Conservation (phyloP, 1,284 basidiomycete genomes). For the Malassezia restricta region DNA sequence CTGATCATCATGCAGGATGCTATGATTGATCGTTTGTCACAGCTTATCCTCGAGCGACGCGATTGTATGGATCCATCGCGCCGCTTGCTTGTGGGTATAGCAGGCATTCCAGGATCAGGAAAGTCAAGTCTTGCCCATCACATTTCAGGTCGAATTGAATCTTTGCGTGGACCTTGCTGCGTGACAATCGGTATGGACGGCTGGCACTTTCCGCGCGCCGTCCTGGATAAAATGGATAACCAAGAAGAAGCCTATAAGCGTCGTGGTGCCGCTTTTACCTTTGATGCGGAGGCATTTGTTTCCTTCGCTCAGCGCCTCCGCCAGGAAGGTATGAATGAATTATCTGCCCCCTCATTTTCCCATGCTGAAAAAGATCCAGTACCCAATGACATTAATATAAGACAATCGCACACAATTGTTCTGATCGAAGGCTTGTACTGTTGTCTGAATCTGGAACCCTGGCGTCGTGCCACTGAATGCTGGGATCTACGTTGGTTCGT, state of each 20-base stretch:
- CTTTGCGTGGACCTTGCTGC: background rate
- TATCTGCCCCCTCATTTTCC: conserved; percentile 55
- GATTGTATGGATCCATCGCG: background rate
- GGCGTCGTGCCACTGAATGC: conserved; percentile 57
- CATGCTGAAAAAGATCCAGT: conserved; percentile 54
- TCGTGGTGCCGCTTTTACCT: conserved; percentile 41
- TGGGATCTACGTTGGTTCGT: conserved; percentile 73
- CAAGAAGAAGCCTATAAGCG: conserved; percentile 41
- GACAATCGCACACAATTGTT: conserved; percentile 59
- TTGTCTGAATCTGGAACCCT: conserved; percentile 60
- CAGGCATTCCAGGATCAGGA: conserved; percentile 69
- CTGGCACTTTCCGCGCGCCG: conserved; percentile 58
- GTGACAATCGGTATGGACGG: conserved; percentile 67
- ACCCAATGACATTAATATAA: conserved; percentile 51
- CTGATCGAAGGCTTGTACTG: conserved; percentile 75
- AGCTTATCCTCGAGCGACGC: background rate
- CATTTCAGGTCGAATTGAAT: conserved; percentile 39
- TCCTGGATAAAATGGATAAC: conserved; percentile 57
- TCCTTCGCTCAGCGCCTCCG: conserved; percentile 22
- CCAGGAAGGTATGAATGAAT: background rate
- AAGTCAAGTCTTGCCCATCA: conserved; percentile 61
- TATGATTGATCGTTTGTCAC: background rate
- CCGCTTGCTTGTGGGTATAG: conserved; percentile 58
- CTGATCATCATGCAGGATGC: too few relatives aligned
- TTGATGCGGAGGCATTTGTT: conserved; percentile 34